Evolutionary conservation across 352 stramenopile species (phyloP).

Genomic region (Phytophthora podocarpi): DNA sequence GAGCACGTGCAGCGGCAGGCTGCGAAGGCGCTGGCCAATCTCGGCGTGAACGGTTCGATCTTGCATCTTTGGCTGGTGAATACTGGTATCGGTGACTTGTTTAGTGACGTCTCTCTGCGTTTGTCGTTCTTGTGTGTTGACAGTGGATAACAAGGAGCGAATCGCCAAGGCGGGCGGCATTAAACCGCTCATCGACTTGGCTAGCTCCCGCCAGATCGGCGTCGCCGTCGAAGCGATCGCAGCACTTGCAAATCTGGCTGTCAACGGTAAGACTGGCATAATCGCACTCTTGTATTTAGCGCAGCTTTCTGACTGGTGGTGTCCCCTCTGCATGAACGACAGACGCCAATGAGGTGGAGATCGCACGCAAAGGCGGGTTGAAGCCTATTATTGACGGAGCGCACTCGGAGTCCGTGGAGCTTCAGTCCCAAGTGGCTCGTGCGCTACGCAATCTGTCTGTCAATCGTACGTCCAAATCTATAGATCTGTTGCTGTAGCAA

Average conservation of each 20-base stretch:
- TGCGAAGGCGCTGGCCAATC: conserved; percentile 93
- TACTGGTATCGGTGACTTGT: background rate
- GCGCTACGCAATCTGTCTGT: conserved; percentile 95
- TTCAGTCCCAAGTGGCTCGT: conserved; percentile 88
- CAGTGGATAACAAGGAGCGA: conserved; percentile 93
- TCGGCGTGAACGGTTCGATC: conserved; percentile 87
- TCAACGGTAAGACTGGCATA: conserved; percentile 75
- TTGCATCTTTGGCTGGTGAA: background rate
- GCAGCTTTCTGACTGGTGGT: background rate
- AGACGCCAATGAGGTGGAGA: conserved; percentile 94
- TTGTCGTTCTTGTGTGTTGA: background rate
- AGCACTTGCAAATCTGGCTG: conserved; percentile 94
- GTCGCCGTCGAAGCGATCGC: conserved; percentile 92
- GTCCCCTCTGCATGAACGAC: background rate
- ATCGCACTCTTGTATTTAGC: background rate
- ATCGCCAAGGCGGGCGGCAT: conserved; percentile 93
- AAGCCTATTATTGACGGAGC: conserved; percentile 91
- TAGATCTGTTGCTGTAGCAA: too few relatives aligned
- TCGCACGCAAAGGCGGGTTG: conserved; percentile 87
- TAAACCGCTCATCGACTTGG: conserved; percentile 81
- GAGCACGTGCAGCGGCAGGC: conserved; percentile 93
- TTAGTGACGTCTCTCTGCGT: background rate
- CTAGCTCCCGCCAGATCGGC: conserved; percentile 81
- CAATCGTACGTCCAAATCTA: conserved; percentile 81
- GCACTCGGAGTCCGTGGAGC: conserved; percentile 79